Base-by-base conservation (phyloP, 805 yeast species). In the Clavispora fructus region DNA sequence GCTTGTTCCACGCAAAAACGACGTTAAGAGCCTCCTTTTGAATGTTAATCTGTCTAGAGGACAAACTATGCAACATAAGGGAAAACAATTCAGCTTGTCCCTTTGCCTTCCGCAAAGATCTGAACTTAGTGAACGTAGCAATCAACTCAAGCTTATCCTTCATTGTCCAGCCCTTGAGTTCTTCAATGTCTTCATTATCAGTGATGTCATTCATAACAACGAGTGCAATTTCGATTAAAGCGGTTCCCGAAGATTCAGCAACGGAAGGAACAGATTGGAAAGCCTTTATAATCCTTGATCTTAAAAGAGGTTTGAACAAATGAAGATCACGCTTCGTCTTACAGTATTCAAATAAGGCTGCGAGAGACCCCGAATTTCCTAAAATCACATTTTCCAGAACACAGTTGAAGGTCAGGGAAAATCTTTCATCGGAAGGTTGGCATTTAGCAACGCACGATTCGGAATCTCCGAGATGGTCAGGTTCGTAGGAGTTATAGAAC, bases 1-100 rank as follows among this genome's bases (percentile, higher is more conserved):
- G 74, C 41, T 76, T 71, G 52, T 82, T 81, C 72, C 78, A 85
- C 35, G 85, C 80, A 32, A 89, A 64, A 6, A 94, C 58, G 35
- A 85, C 83, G 40, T 79, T 76, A 40, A 94, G 69, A 0, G 97
- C 94, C 29, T 80, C 63, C 51, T 79, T 81, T 64, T 92, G 97
- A 0, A 84, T 73, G 7, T 77, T 79, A 0, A 77, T 59, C 40
- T 73, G 77, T 55, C 81, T 78, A 60, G 83, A 81, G 7, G 87
- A 77, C 37, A 94, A 64, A 40, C 85, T 68, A 23, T 68, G 65
- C 43, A 86, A 63, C 40, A 85, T 63, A 41, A 79, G 74, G 1
- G 67, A 64, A 49, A 74, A 75, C 4, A 94, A 75, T 19, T 75
- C 77, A 1, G 74, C 78, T 25, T 82, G 68, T 14, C 75, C 71